Base-by-base conservation (phyloP, 2,329 filamentous ascomycete species). In the Stylonectria norvegica region DNA sequence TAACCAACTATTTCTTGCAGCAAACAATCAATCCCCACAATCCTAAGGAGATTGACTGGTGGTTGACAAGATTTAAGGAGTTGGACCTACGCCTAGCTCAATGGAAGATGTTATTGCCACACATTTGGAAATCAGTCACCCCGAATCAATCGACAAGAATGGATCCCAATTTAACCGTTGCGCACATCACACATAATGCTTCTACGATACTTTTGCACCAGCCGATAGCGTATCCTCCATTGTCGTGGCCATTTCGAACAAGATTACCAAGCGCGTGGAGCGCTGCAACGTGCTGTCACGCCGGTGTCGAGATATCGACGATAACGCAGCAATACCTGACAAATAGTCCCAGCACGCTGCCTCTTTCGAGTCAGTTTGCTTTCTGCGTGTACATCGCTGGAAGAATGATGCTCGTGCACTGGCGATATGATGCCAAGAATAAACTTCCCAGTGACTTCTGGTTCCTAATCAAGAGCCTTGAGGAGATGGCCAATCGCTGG, bases 181-280 rank as follows among this genome's bases (percentile, higher is more conserved):
- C 30, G 30, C 30, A 32, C n/a, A 32, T 32, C 5, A 32, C 30
- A n/a, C 30, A 32, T n/a, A 18, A 17, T 14, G 30, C 30, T 18
- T 5, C 30, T 9, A 32, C n/a, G 8, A 32, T 32, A 5, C 5
- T 19, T 5, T 19, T 32, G 7, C 30, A 32, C n/a, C 30, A 19
- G 5, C 5, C 15, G 8, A 5, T 32, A 32, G 30, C 30, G 8
- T 19, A 18, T 19, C 30, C 30, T 18, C 30, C 30, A 5, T 16
- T 18, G 17, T 32, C 30, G 7, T 9, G 30, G 14, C 5, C 15
- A 19, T 32, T 10, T 15, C 8, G 9, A 10, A 15, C 14, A 8
- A 9, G 30, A 16, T 16, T 32, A 32, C n/a, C 30, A 9, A n/a
- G 30, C 16, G 5, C n/a, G 10, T 5, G 5, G 5, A 5, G 5